These are phyloP conservation scores for Coccomyxa sp. DNA, from an alignment of 139 green algal genomes.

Conservation along the genomic window DNA sequence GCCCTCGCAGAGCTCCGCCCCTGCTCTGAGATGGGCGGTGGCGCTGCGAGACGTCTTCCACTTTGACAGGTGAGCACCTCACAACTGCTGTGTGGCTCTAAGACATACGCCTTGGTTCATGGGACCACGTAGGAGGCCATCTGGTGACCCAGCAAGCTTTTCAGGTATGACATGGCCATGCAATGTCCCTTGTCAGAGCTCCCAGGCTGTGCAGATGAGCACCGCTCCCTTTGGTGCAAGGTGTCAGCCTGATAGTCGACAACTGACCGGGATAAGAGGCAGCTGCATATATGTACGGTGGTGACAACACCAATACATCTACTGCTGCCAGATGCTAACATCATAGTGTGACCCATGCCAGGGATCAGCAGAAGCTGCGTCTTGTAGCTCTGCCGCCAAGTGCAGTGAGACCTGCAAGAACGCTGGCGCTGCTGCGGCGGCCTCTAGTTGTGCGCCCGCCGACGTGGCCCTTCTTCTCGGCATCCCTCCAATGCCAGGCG, in stretches of 20 bases:
- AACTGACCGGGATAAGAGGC: too few species aligned
- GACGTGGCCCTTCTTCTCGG: neutral
- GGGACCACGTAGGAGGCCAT: too few species aligned
- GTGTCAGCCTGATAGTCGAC: too few species aligned
- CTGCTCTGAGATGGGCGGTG: constrained; percentile 11
- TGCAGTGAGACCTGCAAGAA: neutral
- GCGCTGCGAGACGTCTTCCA: constrained; percentile 14
- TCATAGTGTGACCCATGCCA: too few species aligned
- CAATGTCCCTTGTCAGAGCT: too few species aligned
- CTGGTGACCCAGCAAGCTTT: too few species aligned
- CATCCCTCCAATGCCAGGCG: neutral
- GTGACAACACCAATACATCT: too few species aligned
- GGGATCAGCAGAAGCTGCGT: neutral
- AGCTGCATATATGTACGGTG: too few species aligned
- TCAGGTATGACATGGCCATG: too few species aligned
- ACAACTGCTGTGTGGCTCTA: neutral
- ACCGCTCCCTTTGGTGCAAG: neutral
- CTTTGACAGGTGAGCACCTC: neutral
- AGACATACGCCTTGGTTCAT: too few species aligned
- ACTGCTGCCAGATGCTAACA: too few species aligned
- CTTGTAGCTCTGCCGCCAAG: neutral
- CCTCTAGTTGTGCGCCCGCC: neutral
- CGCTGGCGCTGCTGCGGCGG: neutral
- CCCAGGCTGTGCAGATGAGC: neutral
- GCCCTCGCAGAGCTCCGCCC: constrained; percentile 7